Evolutionary conservation across 257 asterid genomes (phyloP).

Genomic region (Mentha longifolia): DNA sequence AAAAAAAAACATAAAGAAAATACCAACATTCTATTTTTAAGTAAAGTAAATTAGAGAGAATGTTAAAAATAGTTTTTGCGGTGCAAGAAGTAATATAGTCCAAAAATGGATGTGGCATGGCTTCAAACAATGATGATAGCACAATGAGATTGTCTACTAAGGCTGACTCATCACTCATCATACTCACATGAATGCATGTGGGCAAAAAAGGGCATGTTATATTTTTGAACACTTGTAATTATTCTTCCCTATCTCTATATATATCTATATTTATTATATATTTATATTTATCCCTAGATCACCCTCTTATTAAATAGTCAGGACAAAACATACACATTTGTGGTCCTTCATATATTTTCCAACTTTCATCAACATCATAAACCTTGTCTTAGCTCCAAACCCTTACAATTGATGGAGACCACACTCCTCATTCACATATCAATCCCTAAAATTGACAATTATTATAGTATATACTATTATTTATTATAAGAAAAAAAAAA

Average conservation of each 20-base stretch:
- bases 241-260: neutral
- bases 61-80: no score
- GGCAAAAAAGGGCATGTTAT: neutral
- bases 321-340: neutral
- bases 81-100: no score
- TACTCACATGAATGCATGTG: constrained; percentile 44
- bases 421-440: constrained; percentile 24
- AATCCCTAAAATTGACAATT: constrained; percentile 3
- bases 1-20: no score
- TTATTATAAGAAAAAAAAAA: no score
- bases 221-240: neutral
- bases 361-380: constrained; percentile 26
- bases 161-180: constrained; percentile 38
- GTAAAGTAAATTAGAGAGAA: no score
- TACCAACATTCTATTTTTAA: no score
- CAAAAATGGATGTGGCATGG: neutral
- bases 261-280: neutral
- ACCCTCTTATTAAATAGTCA: neutral
- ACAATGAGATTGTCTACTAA: constrained; percentile 34
- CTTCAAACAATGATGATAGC: constrained; percentile 28
- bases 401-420: constrained; percentile 30
- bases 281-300: neutral
- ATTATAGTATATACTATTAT: no score
- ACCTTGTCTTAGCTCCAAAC: constrained; percentile 32
- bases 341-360: constrained; percentile 30